Base-by-base conservation (phyloP, 805 yeast genomes). In the Wickerhamiella australiensis region DNA sequence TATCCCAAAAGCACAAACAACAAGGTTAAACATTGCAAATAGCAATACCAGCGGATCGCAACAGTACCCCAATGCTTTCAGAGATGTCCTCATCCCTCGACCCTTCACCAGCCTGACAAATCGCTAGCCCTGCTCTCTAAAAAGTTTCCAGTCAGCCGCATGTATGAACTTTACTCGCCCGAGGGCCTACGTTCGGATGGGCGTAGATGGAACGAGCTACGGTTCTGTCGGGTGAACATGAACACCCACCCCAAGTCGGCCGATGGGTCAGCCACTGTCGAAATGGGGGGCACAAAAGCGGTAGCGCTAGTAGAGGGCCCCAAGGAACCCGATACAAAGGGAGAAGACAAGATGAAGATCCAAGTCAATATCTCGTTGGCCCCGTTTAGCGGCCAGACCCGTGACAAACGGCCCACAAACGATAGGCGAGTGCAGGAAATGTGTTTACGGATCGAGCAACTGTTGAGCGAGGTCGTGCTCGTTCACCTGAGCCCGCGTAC, bases 111-210 rank as follows among this genome's bases (percentile, higher is more conserved):
- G 21, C 21, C 23, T 21, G 47, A 23, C 29, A 13, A 29, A 20
- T 55, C 56, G 59, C 54, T 56, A 22, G 36, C 53, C 9, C 27
- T 25, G 15, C 15, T 9, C 15, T 5, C 6, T 31, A n/a, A 31
- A 31, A 31, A 22, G n/a, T n/a, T 37, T 15, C 15, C 20, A 11
- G 20, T 33, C 38, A 33, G 38, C 29, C 7, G 29, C 49, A 46
- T 46, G 46, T 56, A 54, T 52, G 98, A 92, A 69, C 66, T 92
- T 42, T 90, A 85, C 62, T 88, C 96, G 0, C 96, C 96, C 5
- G 97, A 92, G 66, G 98, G 98, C 3, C 73, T 92, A 43, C 73
- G 98, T 55, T 70, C 51, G 12, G 97, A 92, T 63, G 98, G 98
- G 1, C 78, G 98, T 58, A 74, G 98, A 54, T 87, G 92, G 87